phyloP scores from a whole-genome alignment of 257 asterid species.

The Vinca minor region DNA sequence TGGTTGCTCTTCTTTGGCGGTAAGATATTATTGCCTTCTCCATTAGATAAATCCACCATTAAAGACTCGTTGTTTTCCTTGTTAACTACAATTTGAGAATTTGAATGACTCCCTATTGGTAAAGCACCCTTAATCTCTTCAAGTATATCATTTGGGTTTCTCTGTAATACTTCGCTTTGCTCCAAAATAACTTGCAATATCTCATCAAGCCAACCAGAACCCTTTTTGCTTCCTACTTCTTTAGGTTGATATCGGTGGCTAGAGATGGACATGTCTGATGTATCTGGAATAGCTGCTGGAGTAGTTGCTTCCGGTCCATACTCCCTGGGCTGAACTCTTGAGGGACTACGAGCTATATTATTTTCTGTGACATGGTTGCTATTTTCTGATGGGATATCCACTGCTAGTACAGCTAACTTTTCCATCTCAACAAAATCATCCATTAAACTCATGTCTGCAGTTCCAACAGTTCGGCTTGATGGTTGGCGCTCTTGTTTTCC shows the following conservation, averaged over 20 bases:
- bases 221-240: slow-evolving; percentile 4
- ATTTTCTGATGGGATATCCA: slow-evolving; percentile 29
- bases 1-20: slow-evolving; percentile 22
- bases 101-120: slow-evolving; percentile 12
- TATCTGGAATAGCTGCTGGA: slow-evolving; percentile 15
- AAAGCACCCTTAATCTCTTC: slow-evolving; percentile 43
- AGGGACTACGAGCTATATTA: slow-evolving; percentile 18
- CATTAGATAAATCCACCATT: slow-evolving; percentile 24
- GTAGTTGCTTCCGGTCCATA: slow-evolving; percentile 12
- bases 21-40: slow-evolving; percentile 18
- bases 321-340: slow-evolving; percentile 22
- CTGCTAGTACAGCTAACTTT: slow-evolving; percentile 50
- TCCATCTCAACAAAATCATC: slow-evolving; percentile 96
- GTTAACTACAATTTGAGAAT: slow-evolving; percentile 2
- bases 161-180: slow-evolving; percentile 26
- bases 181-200: slow-evolving; percentile 39
- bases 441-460: slow-evolving; percentile 66
- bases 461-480: slow-evolving; percentile 32
- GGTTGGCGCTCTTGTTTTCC: slow-evolving; percentile 32
- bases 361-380: slow-evolving; percentile 28
- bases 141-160: slow-evolving; percentile 35
- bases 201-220: slow-evolving; percentile 25
- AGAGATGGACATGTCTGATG: slow-evolving; percentile 17
- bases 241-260: slow-evolving; percentile 16
- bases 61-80: slow-evolving; percentile 16